Conservation (phyloP, 2,329 filamentous ascomycete genomes). For the Bipolaris victoriae region DNA sequence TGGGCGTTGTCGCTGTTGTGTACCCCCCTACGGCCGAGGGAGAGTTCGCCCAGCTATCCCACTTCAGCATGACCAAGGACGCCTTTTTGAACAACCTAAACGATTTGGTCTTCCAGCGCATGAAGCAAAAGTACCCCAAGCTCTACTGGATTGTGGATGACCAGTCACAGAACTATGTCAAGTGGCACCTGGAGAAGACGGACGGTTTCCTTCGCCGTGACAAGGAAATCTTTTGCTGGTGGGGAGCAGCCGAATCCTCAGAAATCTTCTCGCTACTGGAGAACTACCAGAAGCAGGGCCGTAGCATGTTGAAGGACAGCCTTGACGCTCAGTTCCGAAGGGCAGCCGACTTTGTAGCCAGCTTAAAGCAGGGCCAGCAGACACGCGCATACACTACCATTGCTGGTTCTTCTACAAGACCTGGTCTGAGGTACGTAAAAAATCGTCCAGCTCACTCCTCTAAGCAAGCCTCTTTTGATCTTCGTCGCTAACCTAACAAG, state of each 20-base stretch:
- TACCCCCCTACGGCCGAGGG: conserved; percentile 72
- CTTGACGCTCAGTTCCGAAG: conserved; percentile 83
- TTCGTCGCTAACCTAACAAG: neutral
- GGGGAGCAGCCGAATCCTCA: conserved; percentile 80
- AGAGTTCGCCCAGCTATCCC: conserved; percentile 80
- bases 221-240: conserved; percentile 95
- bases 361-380: conserved; percentile 66
- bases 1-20: conserved; percentile 91
- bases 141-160: conserved; percentile 96
- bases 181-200: conserved; percentile 96
- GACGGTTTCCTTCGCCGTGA: conserved; percentile 87
- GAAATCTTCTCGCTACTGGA: conserved; percentile 84
- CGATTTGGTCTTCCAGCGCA: conserved; percentile 90
- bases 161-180: conserved; percentile 90
- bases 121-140: conserved; percentile 92
- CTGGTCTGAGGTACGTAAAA: conserved; percentile 24
- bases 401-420: conserved; percentile 39
- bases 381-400: conserved; percentile 68
- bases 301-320: conserved; percentile 88
- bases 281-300: conserved; percentile 81
- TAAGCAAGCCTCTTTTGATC: neutral
- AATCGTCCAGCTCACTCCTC: neutral
- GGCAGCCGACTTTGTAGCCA: conserved; percentile 73
- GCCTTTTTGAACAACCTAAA: conserved; percentile 95
- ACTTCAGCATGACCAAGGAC: conserved; percentile 89